phyloP scores from a whole-genome alignment of 1,139 yeast genomes.

The Diutina pseudorugosa region DNA sequence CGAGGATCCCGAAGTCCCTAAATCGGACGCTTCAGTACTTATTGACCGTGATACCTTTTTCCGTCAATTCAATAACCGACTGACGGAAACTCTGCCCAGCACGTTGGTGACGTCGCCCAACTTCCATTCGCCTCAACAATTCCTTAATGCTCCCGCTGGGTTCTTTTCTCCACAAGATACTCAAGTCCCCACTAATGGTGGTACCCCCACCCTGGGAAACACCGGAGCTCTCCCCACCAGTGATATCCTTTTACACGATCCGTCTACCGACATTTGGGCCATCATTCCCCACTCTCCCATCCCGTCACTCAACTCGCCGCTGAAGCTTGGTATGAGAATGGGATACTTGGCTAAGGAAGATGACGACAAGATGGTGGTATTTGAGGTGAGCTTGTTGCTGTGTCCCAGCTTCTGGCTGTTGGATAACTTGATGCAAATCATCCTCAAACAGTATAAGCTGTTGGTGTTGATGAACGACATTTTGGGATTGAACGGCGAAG shows the following conservation, averaged over 20 bases:
- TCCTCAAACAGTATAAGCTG: slow-evolving; percentile 58
- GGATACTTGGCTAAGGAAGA: slow-evolving; percentile 47
- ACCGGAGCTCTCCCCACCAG: slow-evolving; percentile 5
- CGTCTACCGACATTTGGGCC: slow-evolving; percentile 39
- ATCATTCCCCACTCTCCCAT: slow-evolving; percentile 47
- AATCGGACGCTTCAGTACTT: not conserved
- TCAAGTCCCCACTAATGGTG: slow-evolving; percentile 11
- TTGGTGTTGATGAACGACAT: slow-evolving; percentile 40
- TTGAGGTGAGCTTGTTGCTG: slow-evolving; percentile 55
- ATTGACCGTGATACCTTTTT: not conserved
- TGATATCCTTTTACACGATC: slow-evolving; percentile 33
- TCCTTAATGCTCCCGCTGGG: slow-evolving; percentile 22
- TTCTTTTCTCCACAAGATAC: slow-evolving; percentile 23
- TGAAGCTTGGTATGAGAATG: slow-evolving; percentile 57
- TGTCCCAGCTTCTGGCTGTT: slow-evolving; percentile 55
- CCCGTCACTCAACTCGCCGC: slow-evolving; percentile 58
- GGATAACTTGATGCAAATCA: slow-evolving; percentile 41
- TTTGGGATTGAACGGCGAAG: slow-evolving; percentile 16
- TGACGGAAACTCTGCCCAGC: not conserved
- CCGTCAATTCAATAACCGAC: not conserved
- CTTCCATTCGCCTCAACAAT: slow-evolving; percentile 30
- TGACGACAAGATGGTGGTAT: slow-evolving; percentile 20
- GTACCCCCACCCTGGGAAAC: slow-evolving; percentile 5
- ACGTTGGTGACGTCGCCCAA: slow-evolving; percentile 6
- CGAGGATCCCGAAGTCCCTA: not conserved